Base-by-base conservation (phyloP, 495 filamentous ascomycete genomes). In the Neurospora hispaniola region DNA sequence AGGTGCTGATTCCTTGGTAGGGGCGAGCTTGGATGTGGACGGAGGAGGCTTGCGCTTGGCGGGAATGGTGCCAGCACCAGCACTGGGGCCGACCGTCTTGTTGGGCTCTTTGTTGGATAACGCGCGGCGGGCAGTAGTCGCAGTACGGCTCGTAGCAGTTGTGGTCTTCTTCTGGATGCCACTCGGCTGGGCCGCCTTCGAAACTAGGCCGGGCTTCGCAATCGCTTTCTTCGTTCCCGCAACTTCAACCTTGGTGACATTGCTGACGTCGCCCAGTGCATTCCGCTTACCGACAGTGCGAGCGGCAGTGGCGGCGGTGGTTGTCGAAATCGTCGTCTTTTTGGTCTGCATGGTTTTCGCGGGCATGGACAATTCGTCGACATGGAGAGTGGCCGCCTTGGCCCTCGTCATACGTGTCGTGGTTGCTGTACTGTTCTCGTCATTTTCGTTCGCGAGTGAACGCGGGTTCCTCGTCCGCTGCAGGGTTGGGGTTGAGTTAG, bases 221-320 rank as follows among this genome's bases (percentile, higher is more conserved):
- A 82, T 82, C 42, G 85, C 80, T 84, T 96, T 97, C 88, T 97
- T 95, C 40, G 84, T 88, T 35, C 93, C 92, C 6, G 79, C 84
- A 46, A 74, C 82, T 16, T 94, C 93, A 31, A 81, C 84, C 83
- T 97, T 97, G 72, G 88, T 88, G 70, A 97, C 92, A 85, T 99
- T 99, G 87, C 94, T 98, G 73, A 97, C 90, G 86, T 99, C 95
- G 38, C 93, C 94, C 23, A 99, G 87, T 41, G 92, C 93, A 77
- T 90, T 85, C 77, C 93, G 92, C 80, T 89, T 90, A 78, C 90
- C 86, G 74, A 83, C 85, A 14, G 79, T 79, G 39, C 82, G 82
- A 59, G 84, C 78, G 76, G 86, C 84, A 38, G 84, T 85, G 69
- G 81, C 83, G 14, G 85, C 80, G 3, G 89, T 66, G 27, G 54